These are phyloP conservation scores for Penstemon newberryi DNA, from an alignment of 257 asterid genomes.

Conservation along the genomic window DNA sequence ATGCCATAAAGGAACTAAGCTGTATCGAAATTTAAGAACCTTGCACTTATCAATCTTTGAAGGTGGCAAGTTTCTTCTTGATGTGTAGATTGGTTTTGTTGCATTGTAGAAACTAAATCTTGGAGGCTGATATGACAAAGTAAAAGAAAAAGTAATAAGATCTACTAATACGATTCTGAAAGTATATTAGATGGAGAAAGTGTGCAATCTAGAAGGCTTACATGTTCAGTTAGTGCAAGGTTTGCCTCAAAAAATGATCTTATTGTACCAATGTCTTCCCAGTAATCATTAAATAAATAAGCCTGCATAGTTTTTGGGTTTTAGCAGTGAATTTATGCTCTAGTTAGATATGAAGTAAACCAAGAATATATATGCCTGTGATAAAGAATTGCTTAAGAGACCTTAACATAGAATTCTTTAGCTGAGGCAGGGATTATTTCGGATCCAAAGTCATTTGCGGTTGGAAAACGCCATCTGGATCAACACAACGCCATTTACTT, in stretches of 20 bases:
- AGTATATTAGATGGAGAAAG: conserved; percentile 3
- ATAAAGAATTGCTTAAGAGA: conserved; percentile 21
- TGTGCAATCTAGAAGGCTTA: conserved; percentile 37
- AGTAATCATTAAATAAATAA: conserved; percentile 83
- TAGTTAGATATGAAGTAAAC: neutral
- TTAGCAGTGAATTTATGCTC: neutral
- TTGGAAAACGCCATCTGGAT: conserved; percentile 93
- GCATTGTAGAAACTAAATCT: conserved; percentile 95
- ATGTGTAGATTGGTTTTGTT: conserved; percentile 86
- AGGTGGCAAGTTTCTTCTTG: conserved; percentile 95
- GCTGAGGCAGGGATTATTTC: conserved; percentile 97
- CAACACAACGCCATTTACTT: conserved; percentile 23
- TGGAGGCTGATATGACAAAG: conserved; percentile 67
- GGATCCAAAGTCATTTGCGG: conserved; percentile 96
- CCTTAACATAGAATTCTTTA: conserved; percentile 70
- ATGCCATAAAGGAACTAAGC: too few species aligned
- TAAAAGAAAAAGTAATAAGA: conserved; percentile 6
- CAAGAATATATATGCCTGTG: neutral
- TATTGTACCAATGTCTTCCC: conserved; percentile 99
- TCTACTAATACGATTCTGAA: neutral
- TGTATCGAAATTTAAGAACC: conserved; percentile 38
- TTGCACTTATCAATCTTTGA: conserved; percentile 84
- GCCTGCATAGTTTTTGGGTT: conserved; percentile 55
- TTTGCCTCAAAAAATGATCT: conserved; percentile 94
- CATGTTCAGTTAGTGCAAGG: conserved; percentile 98